phyloP scores from a whole-genome alignment of 2,329 filamentous ascomycete species.

The Chaetomium sp. region DNA sequence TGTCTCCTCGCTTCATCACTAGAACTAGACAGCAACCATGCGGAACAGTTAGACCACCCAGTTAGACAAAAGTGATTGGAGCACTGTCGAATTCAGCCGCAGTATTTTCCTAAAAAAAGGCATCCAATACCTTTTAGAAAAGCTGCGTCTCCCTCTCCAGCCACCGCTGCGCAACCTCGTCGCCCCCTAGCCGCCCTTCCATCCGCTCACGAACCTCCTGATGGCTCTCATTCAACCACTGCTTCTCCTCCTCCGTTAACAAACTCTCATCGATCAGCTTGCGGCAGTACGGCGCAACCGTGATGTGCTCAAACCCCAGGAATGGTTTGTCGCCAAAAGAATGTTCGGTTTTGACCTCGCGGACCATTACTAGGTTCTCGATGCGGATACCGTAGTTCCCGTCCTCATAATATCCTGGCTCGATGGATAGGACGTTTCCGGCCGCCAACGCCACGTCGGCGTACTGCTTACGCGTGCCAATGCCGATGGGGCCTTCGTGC shows the following conservation, averaged over 20 bases:
- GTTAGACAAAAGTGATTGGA: no score
- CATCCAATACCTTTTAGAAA: constrained; percentile 32
- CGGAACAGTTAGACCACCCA: background rate
- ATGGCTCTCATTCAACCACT: constrained; percentile 86
- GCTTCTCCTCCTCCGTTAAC: constrained; percentile 66
- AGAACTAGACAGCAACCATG: background rate
- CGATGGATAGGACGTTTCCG: constrained; percentile 94
- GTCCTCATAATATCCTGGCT: constrained; percentile 96
- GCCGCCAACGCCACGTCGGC: constrained; percentile 81
- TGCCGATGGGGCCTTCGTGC: constrained; percentile 93
- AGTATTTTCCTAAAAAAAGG: no score
- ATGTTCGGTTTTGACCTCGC: constrained; percentile 78
- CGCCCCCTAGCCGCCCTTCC: constrained; percentile 64
- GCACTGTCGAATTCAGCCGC: no score
- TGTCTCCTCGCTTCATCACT: background rate
- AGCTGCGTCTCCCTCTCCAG: constrained; percentile 78
- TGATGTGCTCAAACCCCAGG: constrained; percentile 93
- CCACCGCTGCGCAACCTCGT: constrained; percentile 64
- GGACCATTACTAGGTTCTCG: constrained; percentile 90
- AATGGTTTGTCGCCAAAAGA: constrained; percentile 91
- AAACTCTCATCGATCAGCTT: constrained; percentile 74
- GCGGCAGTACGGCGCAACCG: constrained; percentile 89
- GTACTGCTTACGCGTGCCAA: constrained; percentile 86
- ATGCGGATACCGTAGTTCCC: constrained; percentile 91
- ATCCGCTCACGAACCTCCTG: constrained; percentile 77